Conservation (phyloP, 768 basidiomycete species). For the Albatrellus ellisii region DNA sequence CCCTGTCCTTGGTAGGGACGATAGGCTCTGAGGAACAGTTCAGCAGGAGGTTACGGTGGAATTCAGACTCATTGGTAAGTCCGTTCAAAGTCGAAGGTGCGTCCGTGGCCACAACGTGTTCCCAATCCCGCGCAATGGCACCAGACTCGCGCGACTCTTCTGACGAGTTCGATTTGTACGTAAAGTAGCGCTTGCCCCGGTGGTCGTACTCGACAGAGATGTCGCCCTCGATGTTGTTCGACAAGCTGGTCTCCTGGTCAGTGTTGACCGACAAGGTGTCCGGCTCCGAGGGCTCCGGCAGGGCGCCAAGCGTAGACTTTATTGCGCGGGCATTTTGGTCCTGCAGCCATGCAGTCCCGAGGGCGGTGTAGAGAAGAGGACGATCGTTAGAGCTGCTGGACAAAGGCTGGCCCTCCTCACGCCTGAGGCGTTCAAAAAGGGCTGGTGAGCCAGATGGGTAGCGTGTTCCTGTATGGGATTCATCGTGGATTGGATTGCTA, state of each 20-base stretch:
- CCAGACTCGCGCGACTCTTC: background rate
- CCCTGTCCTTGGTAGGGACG: background rate
- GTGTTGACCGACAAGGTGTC: slow-evolving; percentile 13
- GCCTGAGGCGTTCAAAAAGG: slow-evolving; percentile 10
- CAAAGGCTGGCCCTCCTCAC: slow-evolving; percentile 1
- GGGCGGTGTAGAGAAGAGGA: slow-evolving; percentile 2
- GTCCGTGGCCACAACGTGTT: no score
- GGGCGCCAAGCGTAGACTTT: background rate
- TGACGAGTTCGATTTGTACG: background rate
- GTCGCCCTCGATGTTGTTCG: background rate
- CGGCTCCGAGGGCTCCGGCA: slow-evolving; percentile 6
- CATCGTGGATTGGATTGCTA: no score
- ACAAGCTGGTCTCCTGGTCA: slow-evolving; percentile 1
- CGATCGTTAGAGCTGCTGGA: slow-evolving; percentile 1
- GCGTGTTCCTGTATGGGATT: no score
- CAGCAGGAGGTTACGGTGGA: background rate
- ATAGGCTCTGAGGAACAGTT: background rate
- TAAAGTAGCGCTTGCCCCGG: slow-evolving; percentile 7
- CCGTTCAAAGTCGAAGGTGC: no score
- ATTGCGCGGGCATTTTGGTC: slow-evolving; percentile 3
- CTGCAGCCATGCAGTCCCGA: slow-evolving; percentile 6
- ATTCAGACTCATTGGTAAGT: background rate
- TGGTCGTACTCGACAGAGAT: slow-evolving; percentile 2
- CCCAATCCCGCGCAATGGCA: background rate
- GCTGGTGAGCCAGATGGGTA: slow-evolving; percentile 2